Percentiles rank a stretch among this genome's conserved stretches.
These are phyloP conservation scores for Chrysanthemum lavandulifolium DNA, from an alignment of 129 eudicot species.

Conservation along the genomic window DNA sequence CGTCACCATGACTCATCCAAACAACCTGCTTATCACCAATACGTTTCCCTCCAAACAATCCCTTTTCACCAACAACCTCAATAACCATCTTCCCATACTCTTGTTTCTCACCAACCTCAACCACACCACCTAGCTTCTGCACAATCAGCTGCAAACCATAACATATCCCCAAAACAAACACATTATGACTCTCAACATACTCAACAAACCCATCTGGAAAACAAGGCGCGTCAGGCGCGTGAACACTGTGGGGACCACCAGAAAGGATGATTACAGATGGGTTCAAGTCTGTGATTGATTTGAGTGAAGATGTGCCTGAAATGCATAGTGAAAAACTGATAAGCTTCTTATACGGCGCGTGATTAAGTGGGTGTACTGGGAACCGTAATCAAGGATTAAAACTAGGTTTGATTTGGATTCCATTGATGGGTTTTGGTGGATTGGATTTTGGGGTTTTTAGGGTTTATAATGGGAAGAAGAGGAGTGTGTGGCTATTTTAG, in stretches of 20 bases:
- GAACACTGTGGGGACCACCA: constrained; percentile 89
- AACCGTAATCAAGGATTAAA: constrained; percentile 78
- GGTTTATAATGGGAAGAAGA: constrained; percentile 19
- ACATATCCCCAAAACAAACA: constrained; percentile 75
- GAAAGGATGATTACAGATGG: constrained; percentile 87
- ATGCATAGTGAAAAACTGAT: constrained; percentile 74
- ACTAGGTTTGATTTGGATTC: constrained; percentile 68
- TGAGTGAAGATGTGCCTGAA: constrained; percentile 68
- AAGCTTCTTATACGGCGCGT: constrained; percentile 79
- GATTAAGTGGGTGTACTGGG: constrained; percentile 92
- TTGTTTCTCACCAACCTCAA: constrained; percentile 72
- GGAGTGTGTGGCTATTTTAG: background rate
- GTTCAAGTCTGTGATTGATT: constrained; percentile 58
- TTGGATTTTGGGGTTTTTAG: constrained; percentile 6
- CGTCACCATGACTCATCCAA: constrained; percentile 99
- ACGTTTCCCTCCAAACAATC: constrained; percentile 48
- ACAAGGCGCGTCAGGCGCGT: constrained; percentile 59
- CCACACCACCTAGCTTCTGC: constrained; percentile 82
- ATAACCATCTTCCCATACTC: constrained; percentile 94
- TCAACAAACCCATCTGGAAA: constrained; percentile 79
- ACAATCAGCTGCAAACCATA: constrained; percentile 84
- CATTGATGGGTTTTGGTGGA: constrained; percentile 27
- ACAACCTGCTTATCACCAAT: constrained; percentile 78
- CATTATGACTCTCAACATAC: constrained; percentile 47
- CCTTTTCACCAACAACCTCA: constrained; percentile 53